Percentiles rank a stretch among this genome's conserved stretches.
Conservation (phyloP, 345 rosid genomes). For the Brassica juncea region DNA sequence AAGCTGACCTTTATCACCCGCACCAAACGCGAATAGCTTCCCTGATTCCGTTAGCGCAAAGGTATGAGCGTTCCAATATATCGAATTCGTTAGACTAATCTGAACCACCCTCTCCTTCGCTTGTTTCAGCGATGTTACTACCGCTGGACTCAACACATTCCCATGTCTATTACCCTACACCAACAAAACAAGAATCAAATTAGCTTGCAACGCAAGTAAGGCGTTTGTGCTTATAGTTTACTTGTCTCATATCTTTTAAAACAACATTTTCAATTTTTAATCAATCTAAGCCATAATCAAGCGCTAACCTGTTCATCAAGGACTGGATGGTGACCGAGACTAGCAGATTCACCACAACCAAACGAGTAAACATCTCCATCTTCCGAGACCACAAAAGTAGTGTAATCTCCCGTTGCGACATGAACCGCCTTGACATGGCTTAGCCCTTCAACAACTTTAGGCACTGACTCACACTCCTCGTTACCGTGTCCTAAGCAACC, state of each 20-base stretch:
- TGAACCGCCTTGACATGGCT: constrained; percentile 80
- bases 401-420: constrained; percentile 94
- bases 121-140: constrained; percentile 77
- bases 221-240: neutral
- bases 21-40: constrained; percentile 87
- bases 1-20: constrained; percentile 99
- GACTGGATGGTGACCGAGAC: constrained; percentile 75
- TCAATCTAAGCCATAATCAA: no score
- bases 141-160: constrained; percentile 75
- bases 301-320: constrained; percentile 65
- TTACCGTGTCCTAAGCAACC: constrained; percentile 98
- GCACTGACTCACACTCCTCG: constrained; percentile 85
- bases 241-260: neutral
- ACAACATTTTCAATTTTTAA: no score
- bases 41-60: constrained; percentile 89
- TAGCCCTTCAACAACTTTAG: constrained; percentile 87
- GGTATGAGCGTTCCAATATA: constrained; percentile 95
- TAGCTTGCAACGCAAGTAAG: neutral
- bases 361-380: constrained; percentile 90
- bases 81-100: constrained; percentile 87
- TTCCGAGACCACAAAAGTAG: constrained; percentile 87
- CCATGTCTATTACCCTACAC: constrained; percentile 56
- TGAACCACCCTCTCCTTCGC: constrained; percentile 76
- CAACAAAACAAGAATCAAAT: neutral
- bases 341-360: constrained; percentile 96